Base-by-base conservation (phyloP, 345 rosid genomes). In the Leavenworthia alabamica region DNA sequence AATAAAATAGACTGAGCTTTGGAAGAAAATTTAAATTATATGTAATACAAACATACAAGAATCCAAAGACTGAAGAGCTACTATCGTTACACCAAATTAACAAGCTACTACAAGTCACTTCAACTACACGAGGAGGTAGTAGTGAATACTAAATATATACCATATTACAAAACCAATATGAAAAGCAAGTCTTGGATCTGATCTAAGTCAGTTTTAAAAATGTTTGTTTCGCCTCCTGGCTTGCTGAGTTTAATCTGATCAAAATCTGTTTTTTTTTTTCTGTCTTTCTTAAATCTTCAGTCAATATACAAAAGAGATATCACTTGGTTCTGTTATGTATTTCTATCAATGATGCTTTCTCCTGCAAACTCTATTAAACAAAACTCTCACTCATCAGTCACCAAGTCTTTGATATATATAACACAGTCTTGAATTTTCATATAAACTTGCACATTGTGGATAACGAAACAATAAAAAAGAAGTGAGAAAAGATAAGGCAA, bases 401-500 rank as follows among this genome's bases (percentile, higher is more conserved):
- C 7, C 3, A 37, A 37, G 13, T 33, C n/a, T 19, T 44, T 20
- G 22, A 20, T 48, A n/a, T 0, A 13, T 40, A 51, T 19, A 31
- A 9, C n/a, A n/a, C n/a, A 39, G 1, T 14, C 14, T 8, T 15
- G 19, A 36, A 29, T 53, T 53, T 57, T 12, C 33, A 58, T 16
- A 16, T 59, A 7, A 12, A 59, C 17, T 58, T 36, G 27, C 12
- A 16, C 26, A 58, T 56, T 37, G 17, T 24, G 35, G 15, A 12
- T 12, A 36, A 1, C 14, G 17, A 7, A 33, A n/a, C n/a, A n/a
- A n/a, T n/a, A n/a, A 5, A 50, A 4, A 55, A 31, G 3, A 31
- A 39, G 46, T 42, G 13, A 31, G 49, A 44, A 44, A 55, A 53
- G 56, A 61, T 22, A 50, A 45, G 75, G 66, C 41, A 70, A 40